Conservation (phyloP, 768 basidiomycete species). For the Myochromella boudieri region DNA sequence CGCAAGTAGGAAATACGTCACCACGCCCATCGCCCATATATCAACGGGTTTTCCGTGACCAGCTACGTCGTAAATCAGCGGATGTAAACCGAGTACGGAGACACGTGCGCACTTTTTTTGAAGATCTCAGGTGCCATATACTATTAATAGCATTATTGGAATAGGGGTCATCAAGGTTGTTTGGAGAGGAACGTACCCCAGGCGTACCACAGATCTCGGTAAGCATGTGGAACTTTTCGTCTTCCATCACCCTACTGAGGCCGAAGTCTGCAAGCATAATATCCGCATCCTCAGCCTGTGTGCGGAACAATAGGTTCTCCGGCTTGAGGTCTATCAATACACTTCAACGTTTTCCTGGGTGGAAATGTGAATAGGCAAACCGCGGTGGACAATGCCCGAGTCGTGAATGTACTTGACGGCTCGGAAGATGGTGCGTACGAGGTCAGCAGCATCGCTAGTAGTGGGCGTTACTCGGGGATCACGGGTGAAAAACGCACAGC, state of each 20-base stretch:
- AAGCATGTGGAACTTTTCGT: slow-evolving; percentile 80
- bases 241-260: slow-evolving; percentile 86
- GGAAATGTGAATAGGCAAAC: slow-evolving; percentile 36
- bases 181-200: slow-evolving; percentile 49
- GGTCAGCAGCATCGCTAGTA: slow-evolving; percentile 79
- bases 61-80: slow-evolving; percentile 36
- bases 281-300: slow-evolving; percentile 85
- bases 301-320: slow-evolving; percentile 95
- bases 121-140: slow-evolving; percentile 98
- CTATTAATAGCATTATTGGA: slow-evolving; percentile 27
- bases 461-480: slow-evolving; percentile 6
- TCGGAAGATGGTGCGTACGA: slow-evolving; percentile 82
- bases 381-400: slow-evolving; percentile 90
- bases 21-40: slow-evolving; percentile 97
- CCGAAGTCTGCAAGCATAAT: slow-evolving; percentile 99
- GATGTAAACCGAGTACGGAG: neutral
- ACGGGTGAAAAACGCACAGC: slow-evolving; percentile 18
- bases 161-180: slow-evolving; percentile 18
- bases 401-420: slow-evolving; percentile 93
- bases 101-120: slow-evolving; percentile 66
- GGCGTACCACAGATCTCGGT: slow-evolving; percentile 97
- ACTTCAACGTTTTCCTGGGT: too few species aligned
- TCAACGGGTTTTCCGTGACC: slow-evolving; percentile 96
- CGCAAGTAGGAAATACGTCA: slow-evolving; percentile 91
- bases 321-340: slow-evolving; percentile 80